A percentile compares a stretch with the other conserved stretches of the same genome.
Conservation (phyloP, 2,329 filamentous ascomycete species). For the Monosporascus sp. region DNA sequence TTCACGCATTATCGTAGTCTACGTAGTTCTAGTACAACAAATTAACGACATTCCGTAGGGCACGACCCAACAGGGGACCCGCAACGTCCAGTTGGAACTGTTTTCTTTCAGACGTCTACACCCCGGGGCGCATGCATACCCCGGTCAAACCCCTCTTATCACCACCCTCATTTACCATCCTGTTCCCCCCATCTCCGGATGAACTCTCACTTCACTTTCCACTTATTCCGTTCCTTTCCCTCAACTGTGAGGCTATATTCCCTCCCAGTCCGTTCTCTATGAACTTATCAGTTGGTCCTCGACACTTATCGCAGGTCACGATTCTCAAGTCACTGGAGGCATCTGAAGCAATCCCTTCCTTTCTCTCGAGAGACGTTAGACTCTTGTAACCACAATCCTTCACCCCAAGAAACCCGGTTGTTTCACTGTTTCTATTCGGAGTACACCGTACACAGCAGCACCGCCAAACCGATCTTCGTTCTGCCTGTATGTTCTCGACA, state of each 20-base stretch:
- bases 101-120: no score
- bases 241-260: not conserved
- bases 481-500: not conserved
- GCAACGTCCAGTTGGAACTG: no score
- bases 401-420: conserved; percentile 29
- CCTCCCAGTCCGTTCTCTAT: not conserved
- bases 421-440: conserved; percentile 26
- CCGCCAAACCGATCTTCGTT: not conserved
- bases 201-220: not conserved
- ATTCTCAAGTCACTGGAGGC: not conserved
- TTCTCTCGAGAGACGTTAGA: conserved; percentile 8
- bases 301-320: not conserved
- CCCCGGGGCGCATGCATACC: not conserved
- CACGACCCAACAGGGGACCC: no score
- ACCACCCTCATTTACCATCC: not conserved
- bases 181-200: not conserved
- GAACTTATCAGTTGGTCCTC: not conserved
- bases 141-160: not conserved
- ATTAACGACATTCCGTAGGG: no score
- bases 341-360: conserved; percentile 13
- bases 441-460: conserved; percentile 5
- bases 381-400: conserved; percentile 14
- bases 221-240: not conserved
- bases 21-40: no score
- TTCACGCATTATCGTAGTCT: no score